A percentile compares a stretch with the other conserved stretches of the same genome.
These are phyloP conservation scores for Picochlorum sp. DNA, from an alignment of 139 green algal species.

Conservation along the genomic window DNA sequence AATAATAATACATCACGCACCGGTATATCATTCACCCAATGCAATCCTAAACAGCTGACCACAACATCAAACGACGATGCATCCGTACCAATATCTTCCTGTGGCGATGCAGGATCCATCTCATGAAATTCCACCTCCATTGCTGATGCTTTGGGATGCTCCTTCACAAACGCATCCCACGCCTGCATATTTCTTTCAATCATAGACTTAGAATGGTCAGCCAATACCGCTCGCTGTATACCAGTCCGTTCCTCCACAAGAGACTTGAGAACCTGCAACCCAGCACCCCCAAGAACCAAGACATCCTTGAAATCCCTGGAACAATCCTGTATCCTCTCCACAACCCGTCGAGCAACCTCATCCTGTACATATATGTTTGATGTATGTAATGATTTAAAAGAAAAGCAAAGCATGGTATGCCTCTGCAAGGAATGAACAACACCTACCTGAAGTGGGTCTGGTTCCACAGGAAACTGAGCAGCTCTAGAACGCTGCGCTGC, in stretches of 20 bases:
- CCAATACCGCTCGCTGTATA: slow-evolving; percentile 35
- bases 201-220: slow-evolving; percentile 53
- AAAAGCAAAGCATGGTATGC: no score
- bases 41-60: slow-evolving; percentile 60
- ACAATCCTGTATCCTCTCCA: slow-evolving; percentile 78
- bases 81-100: slow-evolving; percentile 38
- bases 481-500: slow-evolving; percentile 51
- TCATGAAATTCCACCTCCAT: background rate
- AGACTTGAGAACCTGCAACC: slow-evolving; percentile 32
- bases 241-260: slow-evolving; percentile 32
- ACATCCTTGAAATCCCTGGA: slow-evolving; percentile 44
- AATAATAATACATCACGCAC: slow-evolving; percentile 26
- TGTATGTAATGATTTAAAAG: no score
- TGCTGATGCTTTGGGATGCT: no score
- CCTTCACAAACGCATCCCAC: background rate
- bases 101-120: background rate
- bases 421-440: background rate
- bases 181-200: slow-evolving; percentile 24
- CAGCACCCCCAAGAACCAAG: slow-evolving; percentile 54
- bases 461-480: slow-evolving; percentile 13
- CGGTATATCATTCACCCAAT: slow-evolving; percentile 82
- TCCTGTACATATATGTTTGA: background rate
- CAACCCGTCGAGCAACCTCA: slow-evolving; percentile 52
- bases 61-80: slow-evolving; percentile 37
- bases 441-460: slow-evolving; percentile 29